Percentiles rank a stretch among this genome's conserved stretches.
Evolutionary conservation across 768 basidiomycete genomes (phyloP).

Genomic region (Boletus pseudopeckii): DNA sequence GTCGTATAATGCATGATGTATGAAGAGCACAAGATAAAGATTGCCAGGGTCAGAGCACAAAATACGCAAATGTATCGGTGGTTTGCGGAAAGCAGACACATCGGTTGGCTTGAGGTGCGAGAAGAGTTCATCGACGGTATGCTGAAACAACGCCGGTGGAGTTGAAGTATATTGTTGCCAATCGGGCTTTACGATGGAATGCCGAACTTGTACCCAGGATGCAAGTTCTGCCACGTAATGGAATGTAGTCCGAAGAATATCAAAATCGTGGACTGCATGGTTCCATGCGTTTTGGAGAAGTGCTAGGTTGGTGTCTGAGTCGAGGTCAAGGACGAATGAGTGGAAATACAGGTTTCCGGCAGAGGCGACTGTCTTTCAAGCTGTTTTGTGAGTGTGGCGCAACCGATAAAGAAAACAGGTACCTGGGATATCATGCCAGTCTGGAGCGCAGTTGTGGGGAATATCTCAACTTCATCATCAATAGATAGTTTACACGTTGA

Average conservation of each 20-base stretch:
- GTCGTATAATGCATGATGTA: constrained; percentile 51
- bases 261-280: constrained; percentile 28
- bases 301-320: constrained; percentile 19
- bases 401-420: neutral
- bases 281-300: constrained; percentile 39
- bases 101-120: constrained; percentile 14
- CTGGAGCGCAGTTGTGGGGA: constrained; percentile 44
- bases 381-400: neutral
- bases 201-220: constrained; percentile 29
- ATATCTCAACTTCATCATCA: constrained; percentile 34
- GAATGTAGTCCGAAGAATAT: constrained; percentile 47
- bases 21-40: constrained; percentile 34
- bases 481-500: constrained; percentile 16
- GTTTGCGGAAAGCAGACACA: constrained; percentile 28
- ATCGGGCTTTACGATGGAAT: constrained; percentile 20
- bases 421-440: constrained; percentile 51
- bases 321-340: constrained; percentile 26
- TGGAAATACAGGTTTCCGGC: constrained; percentile 32
- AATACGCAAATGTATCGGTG: constrained; percentile 30
- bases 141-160: constrained; percentile 8
- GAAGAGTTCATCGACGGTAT: constrained; percentile 10
- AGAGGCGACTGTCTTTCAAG: constrained; percentile 28
- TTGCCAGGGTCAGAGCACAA: constrained; percentile 3
- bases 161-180: constrained; percentile 23
- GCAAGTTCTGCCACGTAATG: constrained; percentile 39